Evolutionary conservation across 1,284 basidiomycete genomes (phyloP).

Genomic region (Rhodotorula sp.): DNA sequence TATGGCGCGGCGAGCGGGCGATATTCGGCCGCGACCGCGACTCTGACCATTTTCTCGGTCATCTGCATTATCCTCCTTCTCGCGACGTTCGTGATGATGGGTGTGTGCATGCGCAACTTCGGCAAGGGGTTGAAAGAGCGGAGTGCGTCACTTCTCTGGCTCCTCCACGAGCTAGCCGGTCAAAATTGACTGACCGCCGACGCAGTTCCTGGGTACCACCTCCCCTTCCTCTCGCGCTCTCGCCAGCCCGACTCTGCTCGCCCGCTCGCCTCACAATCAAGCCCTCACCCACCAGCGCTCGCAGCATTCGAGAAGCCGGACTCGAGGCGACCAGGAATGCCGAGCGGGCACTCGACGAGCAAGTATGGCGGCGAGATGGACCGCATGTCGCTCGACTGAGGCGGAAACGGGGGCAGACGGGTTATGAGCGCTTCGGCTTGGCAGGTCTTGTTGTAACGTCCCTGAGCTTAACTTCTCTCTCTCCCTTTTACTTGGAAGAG

Average conservation of each 20-base stretch:
- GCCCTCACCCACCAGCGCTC: not conserved
- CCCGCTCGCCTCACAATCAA: not conserved
- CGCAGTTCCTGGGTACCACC: conserved; percentile 30
- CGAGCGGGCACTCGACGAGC: not conserved
- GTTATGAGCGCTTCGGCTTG: not conserved
- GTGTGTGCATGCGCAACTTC: conserved; percentile 35
- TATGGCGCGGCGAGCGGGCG: conserved; percentile 17
- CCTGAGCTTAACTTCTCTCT: too few relatives aligned
- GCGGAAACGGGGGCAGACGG: not conserved
- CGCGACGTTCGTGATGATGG: conserved; percentile 28
- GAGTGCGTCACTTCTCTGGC: conserved; percentile 21
- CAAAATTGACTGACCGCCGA: not conserved
- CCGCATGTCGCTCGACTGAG: conserved; percentile 9
- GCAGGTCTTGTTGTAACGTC: not conserved
- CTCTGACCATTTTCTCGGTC: conserved; percentile 37
- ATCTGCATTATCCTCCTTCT: conserved; percentile 31
- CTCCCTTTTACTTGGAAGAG: too few relatives aligned
- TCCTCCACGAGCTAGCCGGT: not conserved
- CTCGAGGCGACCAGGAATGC: not conserved
- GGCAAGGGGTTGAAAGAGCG: conserved; percentile 29
- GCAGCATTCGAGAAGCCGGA: not conserved
- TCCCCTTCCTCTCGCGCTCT: conserved; percentile 5
- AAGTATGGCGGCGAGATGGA: not conserved
- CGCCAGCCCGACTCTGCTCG: not conserved
- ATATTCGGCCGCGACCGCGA: conserved; percentile 25